Evolutionary conservation across 257 asterid species (phyloP).

Genomic region (Asclepias syriaca): DNA sequence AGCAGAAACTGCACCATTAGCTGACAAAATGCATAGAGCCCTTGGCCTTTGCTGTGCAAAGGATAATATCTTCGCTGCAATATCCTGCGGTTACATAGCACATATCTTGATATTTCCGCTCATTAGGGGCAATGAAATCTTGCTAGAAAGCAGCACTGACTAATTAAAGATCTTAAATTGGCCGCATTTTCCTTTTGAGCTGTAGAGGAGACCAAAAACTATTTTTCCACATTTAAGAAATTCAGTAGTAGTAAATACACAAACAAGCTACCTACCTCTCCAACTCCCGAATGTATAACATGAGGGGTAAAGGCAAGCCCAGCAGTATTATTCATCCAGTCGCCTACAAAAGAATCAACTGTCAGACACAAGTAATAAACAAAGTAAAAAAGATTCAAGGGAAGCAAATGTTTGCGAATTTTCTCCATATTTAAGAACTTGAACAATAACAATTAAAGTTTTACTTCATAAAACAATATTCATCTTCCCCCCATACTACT

Average conservation of each 20-base stretch:
- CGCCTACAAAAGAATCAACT: slow-evolving; percentile 46
- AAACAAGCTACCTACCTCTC: slow-evolving; percentile 53
- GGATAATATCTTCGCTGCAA: slow-evolving; percentile 77
- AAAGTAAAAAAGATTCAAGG: background rate
- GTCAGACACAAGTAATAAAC: background rate
- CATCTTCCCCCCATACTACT: too few relatives aligned
- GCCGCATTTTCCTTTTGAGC: background rate
- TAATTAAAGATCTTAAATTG: background rate
- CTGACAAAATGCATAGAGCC: slow-evolving; percentile 89
- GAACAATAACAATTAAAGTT: background rate
- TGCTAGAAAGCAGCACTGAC: background rate
- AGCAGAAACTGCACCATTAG: slow-evolving; percentile 72
- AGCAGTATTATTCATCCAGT: slow-evolving; percentile 97
- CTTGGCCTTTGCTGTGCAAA: slow-evolving; percentile 94
- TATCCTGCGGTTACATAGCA: slow-evolving; percentile 45
- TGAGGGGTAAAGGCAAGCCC: slow-evolving; percentile 97
- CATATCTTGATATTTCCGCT: background rate
- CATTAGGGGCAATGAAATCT: background rate
- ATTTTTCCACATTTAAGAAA: background rate
- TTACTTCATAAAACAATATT: background rate
- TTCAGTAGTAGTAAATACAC: background rate
- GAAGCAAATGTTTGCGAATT: background rate
- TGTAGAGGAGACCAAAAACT: background rate
- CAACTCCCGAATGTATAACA: slow-evolving; percentile 55
- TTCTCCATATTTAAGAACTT: background rate